A percentile compares a stretch with the other conserved stretches of the same genome.
Evolutionary conservation across 192 early-diverging fungal genomes (phyloP).

Genomic region (Chytriomyces sp.): DNA sequence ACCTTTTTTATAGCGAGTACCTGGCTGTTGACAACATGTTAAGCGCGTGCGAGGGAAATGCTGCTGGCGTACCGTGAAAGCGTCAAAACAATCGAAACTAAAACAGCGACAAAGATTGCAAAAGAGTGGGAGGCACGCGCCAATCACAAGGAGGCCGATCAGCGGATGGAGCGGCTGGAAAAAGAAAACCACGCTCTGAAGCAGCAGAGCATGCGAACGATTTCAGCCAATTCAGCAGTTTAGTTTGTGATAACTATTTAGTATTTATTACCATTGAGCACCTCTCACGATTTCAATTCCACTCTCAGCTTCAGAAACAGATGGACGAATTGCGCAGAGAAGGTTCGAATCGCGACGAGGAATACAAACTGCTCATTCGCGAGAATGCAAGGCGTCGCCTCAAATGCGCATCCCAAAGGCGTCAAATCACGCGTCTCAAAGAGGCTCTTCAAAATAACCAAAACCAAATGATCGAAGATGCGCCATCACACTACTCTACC

Average conservation of each 20-base stretch:
- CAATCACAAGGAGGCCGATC: conserved; percentile 41
- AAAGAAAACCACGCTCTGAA: conserved; percentile 44
- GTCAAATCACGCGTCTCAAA: conserved; percentile 1
- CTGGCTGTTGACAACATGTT: background rate
- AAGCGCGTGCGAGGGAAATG: conserved; percentile 35
- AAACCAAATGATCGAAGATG: background rate
- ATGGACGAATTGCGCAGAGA: conserved; percentile 31
- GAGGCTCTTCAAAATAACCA: background rate
- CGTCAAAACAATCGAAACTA: conserved; percentile 37
- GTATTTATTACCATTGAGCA: background rate
- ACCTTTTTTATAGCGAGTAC: background rate
- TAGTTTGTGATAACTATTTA: background rate
- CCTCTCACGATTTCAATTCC: background rate
- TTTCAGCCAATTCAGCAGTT: conserved; percentile 38
- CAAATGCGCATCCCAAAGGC: conserved; percentile 30
- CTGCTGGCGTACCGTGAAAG: conserved; percentile 33
- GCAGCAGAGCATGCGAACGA: conserved; percentile 34
- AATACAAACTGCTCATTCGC: conserved; percentile 38
- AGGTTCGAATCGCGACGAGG: conserved; percentile 30
- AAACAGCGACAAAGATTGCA: conserved; percentile 29
- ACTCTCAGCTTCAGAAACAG: conserved; percentile 36
- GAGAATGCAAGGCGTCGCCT: conserved; percentile 44
- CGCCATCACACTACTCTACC: background rate
- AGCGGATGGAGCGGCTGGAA: conserved; percentile 32
- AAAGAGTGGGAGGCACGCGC: conserved; percentile 44